Conservation (phyloP, 1,284 basidiomycete species). For the Rhodotorula sp. region DNA sequence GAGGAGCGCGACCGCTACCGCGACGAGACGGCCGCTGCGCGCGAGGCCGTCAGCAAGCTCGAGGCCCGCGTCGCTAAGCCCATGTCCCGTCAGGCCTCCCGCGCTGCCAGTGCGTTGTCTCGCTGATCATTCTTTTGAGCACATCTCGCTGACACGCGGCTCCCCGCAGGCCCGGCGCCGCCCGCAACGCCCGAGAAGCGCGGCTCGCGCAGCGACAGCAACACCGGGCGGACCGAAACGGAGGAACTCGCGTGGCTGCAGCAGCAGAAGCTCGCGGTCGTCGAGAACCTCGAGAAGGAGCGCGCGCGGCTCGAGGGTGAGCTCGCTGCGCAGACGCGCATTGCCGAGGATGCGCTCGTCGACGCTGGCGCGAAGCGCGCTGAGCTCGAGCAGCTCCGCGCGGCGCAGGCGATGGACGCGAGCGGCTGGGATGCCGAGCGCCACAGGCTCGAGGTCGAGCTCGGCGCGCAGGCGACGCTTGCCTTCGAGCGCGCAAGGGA, state of each 20-base stretch:
- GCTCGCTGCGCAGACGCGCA: conserved; percentile 4
- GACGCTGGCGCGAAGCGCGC: background rate
- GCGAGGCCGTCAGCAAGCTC: background rate
- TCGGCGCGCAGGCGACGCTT: conserved; percentile 7
- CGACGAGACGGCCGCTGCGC: background rate
- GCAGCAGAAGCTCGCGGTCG: conserved; percentile 7
- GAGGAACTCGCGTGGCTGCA: conserved; percentile 4
- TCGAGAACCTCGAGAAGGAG: conserved; percentile 13
- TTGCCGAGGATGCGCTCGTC: conserved; percentile 1
- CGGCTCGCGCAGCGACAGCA: background rate
- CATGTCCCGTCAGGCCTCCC: background rate
- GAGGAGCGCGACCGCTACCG: conserved; percentile 13
- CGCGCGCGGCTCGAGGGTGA: conserved; percentile 4
- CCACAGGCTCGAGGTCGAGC: conserved; percentile 12
- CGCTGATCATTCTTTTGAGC: background rate
- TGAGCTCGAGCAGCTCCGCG: background rate
- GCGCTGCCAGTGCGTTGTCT: background rate
- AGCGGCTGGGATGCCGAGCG: conserved; percentile 1
- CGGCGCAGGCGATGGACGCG: background rate
- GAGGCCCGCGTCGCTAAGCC: conserved; percentile 8
- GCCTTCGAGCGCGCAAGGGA: conserved; percentile 1
- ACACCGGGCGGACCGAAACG: background rate
- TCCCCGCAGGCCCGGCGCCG: background rate
- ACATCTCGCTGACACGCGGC: background rate
- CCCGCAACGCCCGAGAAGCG: background rate